Evolutionary conservation across 73 alveolate species (phyloP), one percentile per base, ranked within the genome.

Genomic region (Paramecium bursaria): DNA sequence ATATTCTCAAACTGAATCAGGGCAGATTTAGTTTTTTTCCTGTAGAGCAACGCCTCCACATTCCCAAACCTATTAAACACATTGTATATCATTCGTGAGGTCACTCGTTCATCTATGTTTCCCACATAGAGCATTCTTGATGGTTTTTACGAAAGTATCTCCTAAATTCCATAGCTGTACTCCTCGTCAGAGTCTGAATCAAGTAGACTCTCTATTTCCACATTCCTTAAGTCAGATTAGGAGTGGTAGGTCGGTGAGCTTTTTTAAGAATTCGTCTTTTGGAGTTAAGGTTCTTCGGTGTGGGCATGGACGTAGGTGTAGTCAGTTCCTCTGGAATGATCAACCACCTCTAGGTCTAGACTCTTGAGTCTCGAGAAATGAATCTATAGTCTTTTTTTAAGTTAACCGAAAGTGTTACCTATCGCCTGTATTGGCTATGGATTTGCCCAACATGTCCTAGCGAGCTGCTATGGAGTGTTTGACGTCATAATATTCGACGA

Each of bases 61-160:
- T 67, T 35, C 2, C 60, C 82, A 67, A 39, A 67, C 21, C 82
- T 67, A 27, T 67, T 67, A 19, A 67, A 67, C 23, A 67, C 1
- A 14, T 67, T 67, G 33, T 67, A 67, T 2, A 67, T 19, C 82
- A 67, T 67, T 39, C 44, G 33, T 5, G 55, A 10, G 0, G 82
- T 67, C 42, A 67, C 82, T 42, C 55, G 33, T n/a, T 67, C 82
- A 42, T 67, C 82, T 2, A 67, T 67, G 10, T 67, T 67, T 67
- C 26, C 14, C 3, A 67, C 60, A 25, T 35, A 39, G 47, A 67
- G 44, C 22, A 31, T 25, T 67, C 35, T 31, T 2, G 82, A 67
- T 42, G 33, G 30, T 42, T 35, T 42, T 42, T 67, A 42, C 33
- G 82, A 22, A 23, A 67, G 25, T 27, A 67, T 19, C 44, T 67